phyloP scores from a whole-genome alignment of 139 green algal species.

The Pedinophyceae sp. region DNA sequence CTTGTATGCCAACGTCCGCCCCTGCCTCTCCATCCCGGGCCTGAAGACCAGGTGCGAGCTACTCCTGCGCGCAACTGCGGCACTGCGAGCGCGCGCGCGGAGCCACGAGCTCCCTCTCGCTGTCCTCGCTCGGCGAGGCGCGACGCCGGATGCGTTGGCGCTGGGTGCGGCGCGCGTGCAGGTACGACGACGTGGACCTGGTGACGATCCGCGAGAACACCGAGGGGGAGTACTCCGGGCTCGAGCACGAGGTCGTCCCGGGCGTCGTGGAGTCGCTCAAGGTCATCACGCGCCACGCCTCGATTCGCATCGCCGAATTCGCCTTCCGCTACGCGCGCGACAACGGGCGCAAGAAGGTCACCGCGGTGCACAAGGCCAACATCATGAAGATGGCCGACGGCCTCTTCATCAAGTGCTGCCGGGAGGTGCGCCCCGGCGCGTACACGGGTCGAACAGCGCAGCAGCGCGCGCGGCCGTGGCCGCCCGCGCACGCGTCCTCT shows the following conservation, averaged over 20 bases:
- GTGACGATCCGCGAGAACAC: slow-evolving; percentile 96
- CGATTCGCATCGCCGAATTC: slow-evolving; percentile 72
- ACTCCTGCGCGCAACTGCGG: no score
- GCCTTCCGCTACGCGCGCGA: slow-evolving; percentile 79
- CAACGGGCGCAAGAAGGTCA: slow-evolving; percentile 62
- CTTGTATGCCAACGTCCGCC: slow-evolving; percentile 89
- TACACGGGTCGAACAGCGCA: no score
- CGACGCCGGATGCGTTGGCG: not conserved
- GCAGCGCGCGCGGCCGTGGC: no score
- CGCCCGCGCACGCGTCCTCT: no score
- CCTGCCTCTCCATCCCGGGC: slow-evolving; percentile 54
- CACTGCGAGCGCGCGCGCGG: not conserved
- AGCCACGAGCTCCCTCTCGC: not conserved
- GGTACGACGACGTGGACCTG: slow-evolving; percentile 86
- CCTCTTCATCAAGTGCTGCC: slow-evolving; percentile 84
- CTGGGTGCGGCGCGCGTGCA: slow-evolving; percentile 42
- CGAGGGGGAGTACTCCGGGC: slow-evolving; percentile 88
- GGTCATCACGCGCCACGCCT: slow-evolving; percentile 75
- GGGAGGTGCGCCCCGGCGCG: slow-evolving; percentile 39
- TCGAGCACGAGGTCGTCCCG: slow-evolving; percentile 89
- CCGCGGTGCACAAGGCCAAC: slow-evolving; percentile 70
- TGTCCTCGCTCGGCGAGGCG: not conserved
- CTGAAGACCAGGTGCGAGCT: no score
- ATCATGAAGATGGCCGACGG: slow-evolving; percentile 97
- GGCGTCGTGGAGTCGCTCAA: slow-evolving; percentile 90